A percentile compares a stretch with the other conserved stretches of the same genome.
These are phyloP conservation scores for Santalum album DNA, from an alignment of 164 flowering plant genomes.

Conservation along the genomic window DNA sequence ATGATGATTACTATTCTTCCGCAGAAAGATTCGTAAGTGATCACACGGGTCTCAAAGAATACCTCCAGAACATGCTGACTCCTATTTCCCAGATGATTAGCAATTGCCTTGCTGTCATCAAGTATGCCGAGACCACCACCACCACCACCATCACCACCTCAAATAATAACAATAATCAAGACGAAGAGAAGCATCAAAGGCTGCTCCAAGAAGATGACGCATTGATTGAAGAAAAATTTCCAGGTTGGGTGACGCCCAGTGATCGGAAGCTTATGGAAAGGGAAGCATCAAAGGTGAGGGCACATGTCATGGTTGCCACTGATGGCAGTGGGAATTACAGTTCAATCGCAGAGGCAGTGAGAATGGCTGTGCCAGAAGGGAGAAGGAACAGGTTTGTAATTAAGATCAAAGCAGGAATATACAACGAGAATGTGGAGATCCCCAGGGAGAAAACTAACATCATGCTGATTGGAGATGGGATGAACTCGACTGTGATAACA, in stretches of 20 bases:
- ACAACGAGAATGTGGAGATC: slow-evolving; percentile 40
- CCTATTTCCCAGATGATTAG: slow-evolving; percentile 36
- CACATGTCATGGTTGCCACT: slow-evolving; percentile 25
- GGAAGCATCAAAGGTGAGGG: neutral
- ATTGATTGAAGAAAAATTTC: neutral
- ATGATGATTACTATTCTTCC: too few species aligned
- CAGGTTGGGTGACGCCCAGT: slow-evolving; percentile 14
- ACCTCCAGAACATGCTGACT: slow-evolving; percentile 17
- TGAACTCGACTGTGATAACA: slow-evolving; percentile 32
- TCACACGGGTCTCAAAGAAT: slow-evolving; percentile 14
- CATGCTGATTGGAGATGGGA: slow-evolving; percentile 53
- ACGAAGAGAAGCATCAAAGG: too few species aligned
- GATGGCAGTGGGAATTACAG: slow-evolving; percentile 36
- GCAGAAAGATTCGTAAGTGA: neutral
- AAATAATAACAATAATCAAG: too few species aligned
- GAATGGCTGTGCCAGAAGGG: slow-evolving; percentile 32
- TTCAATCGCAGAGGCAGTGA: slow-evolving; percentile 32
- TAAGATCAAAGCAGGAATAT: slow-evolving; percentile 45
- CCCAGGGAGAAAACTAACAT: slow-evolving; percentile 33
- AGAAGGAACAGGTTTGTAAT: slow-evolving; percentile 30
- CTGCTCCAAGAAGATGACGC: neutral
- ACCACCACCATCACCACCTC: too few species aligned
- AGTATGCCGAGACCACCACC: slow-evolving; percentile 14
- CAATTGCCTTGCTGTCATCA: slow-evolving; percentile 30
- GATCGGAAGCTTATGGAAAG: slow-evolving; percentile 19